Evolutionary conservation across 495 filamentous ascomycete species (phyloP).

Genomic region (Thermothielavioides terrestris): DNA sequence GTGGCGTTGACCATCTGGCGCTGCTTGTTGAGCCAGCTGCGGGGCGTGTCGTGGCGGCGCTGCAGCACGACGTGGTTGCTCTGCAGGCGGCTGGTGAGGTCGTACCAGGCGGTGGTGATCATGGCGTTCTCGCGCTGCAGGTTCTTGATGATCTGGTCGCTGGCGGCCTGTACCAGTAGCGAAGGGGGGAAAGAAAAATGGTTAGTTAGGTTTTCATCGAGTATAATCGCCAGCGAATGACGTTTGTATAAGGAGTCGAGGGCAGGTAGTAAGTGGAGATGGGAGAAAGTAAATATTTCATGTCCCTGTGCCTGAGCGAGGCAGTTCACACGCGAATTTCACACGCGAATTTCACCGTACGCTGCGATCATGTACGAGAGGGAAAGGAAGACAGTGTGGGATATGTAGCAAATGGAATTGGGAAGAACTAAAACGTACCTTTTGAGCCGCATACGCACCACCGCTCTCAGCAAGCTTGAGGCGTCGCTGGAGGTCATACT

Average conservation of each 20-base stretch:
- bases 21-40: slow-evolving; percentile 88
- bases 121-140: slow-evolving; percentile 75
- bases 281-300: too few species aligned
- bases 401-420: slow-evolving; percentile 10
- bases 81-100: slow-evolving; percentile 73
- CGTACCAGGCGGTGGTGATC: slow-evolving; percentile 87
- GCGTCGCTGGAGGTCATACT: slow-evolving; percentile 38
- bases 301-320: too few species aligned
- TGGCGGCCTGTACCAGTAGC: slow-evolving; percentile 34
- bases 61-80: slow-evolving; percentile 77
- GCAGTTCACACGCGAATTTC: too few species aligned
- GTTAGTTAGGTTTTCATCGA: too few species aligned
- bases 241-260: too few species aligned
- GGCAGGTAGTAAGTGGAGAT: too few species aligned
- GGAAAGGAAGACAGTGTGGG: too few species aligned
- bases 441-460: slow-evolving; percentile 36
- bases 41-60: slow-evolving; percentile 65
- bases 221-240: too few species aligned
- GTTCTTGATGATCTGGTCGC: slow-evolving; percentile 57
- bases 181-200: background rate
- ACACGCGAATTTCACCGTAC: too few species aligned
- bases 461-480: slow-evolving; percentile 39
- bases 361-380: too few species aligned
- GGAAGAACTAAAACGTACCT: slow-evolving; percentile 30
- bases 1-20: slow-evolving; percentile 62